Conservation (phyloP, 495 filamentous ascomycete genomes). For the Evansstolkia leycettana region DNA sequence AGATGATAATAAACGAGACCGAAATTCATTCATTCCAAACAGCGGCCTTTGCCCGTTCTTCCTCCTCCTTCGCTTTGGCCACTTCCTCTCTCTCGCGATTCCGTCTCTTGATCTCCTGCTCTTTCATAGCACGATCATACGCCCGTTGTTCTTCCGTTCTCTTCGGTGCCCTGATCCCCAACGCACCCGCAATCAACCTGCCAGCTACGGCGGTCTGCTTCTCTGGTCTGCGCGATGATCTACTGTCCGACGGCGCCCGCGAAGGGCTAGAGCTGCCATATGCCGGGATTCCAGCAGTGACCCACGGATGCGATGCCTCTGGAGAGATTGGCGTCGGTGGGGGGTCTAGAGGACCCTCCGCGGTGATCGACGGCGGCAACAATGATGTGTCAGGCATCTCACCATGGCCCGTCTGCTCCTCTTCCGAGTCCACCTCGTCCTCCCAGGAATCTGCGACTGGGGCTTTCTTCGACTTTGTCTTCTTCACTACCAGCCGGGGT, state of each 20-base stretch:
- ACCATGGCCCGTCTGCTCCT: not conserved
- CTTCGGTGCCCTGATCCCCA: constrained; percentile 72
- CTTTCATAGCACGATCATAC: constrained; percentile 73
- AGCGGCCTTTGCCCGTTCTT: constrained; percentile 56
- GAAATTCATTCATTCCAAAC: constrained; percentile 66
- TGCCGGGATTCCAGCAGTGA: constrained; percentile 5
- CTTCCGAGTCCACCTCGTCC: constrained; percentile 43
- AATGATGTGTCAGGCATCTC: not conserved
- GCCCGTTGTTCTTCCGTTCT: constrained; percentile 78
- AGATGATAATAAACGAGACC: constrained; percentile 2
- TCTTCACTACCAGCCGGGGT: constrained; percentile 1
- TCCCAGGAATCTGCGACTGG: constrained; percentile 76
- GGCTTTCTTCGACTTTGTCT: constrained; percentile 25
- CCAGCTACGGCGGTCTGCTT: constrained; percentile 88
- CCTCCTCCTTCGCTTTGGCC: constrained; percentile 51
- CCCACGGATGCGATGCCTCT: constrained; percentile 23
- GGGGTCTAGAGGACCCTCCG: constrained; percentile 37
- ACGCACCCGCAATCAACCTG: constrained; percentile 77
- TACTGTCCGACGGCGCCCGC: no score
- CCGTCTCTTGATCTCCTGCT: constrained; percentile 69
- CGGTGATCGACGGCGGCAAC: constrained; percentile 10
- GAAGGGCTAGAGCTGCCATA: no score
- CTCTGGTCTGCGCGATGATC: constrained; percentile 48
- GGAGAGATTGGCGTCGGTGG: constrained; percentile 50
- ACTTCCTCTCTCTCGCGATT: constrained; percentile 60